Conservation (phyloP, 768 basidiomycete species). For the Termitomyces sp. region DNA sequence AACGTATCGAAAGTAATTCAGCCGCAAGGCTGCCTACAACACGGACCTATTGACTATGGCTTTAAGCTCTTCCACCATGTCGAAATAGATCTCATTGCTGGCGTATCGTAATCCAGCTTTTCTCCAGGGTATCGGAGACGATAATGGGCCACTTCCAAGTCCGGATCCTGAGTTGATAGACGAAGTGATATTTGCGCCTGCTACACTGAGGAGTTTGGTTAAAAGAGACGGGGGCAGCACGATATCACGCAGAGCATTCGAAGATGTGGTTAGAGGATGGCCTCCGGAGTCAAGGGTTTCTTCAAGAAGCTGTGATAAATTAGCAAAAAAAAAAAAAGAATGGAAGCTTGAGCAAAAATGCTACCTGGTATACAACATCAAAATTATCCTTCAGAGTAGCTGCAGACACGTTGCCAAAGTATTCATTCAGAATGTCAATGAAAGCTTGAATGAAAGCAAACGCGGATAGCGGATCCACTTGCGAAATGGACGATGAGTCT, state of each 20-base stretch:
- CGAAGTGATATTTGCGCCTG: conserved; percentile 43
- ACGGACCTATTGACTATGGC: conserved; percentile 74
- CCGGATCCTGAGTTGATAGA: conserved; percentile 41
- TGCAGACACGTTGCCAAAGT: conserved; percentile 81
- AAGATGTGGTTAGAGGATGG: conserved; percentile 86
- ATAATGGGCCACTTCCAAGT: conserved; percentile 52
- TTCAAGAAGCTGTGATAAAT: conserved; percentile 64
- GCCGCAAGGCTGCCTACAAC: not conserved
- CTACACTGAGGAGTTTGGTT: conserved; percentile 56
- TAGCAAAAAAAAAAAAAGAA: conserved; percentile 1
- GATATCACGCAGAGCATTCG: conserved; percentile 87
- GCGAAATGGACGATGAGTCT: not conserved
- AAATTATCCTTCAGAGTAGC: conserved; percentile 85
- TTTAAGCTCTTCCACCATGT: conserved; percentile 76
- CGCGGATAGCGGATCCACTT: conserved; percentile 86
- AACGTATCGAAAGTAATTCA: not conserved
- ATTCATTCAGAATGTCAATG: conserved; percentile 76
- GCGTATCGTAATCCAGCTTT: conserved; percentile 77
- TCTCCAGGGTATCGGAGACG: conserved; percentile 92
- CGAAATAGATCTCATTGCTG: conserved; percentile 91
- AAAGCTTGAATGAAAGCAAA: conserved; percentile 88
- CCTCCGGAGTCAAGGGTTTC: conserved; percentile 94
- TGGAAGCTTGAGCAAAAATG: not conserved
- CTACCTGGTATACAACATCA: conserved; percentile 89
- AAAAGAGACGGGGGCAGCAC: conserved; percentile 88